These are phyloP conservation scores for Cercospora janseana DNA, from an alignment of 2,329 filamentous ascomycete species.

Conservation along the genomic window DNA sequence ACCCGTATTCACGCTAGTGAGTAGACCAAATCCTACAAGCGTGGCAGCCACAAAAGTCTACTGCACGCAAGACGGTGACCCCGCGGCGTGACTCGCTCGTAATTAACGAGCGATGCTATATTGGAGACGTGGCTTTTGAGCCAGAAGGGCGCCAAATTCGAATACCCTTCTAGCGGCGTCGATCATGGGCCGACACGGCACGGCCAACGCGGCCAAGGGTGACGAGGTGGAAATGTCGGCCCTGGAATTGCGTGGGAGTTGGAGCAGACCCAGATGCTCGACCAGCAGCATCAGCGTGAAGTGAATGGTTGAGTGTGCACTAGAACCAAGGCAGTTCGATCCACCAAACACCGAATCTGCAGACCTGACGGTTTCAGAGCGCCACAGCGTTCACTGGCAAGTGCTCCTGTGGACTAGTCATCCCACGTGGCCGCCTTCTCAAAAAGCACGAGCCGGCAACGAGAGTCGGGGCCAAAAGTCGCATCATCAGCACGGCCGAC, in stretches of 20 bases:
- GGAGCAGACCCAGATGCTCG: slow-evolving; percentile 8
- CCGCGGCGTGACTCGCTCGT: slow-evolving; percentile 5
- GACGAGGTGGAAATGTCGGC: slow-evolving; percentile 3
- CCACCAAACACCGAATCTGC: slow-evolving; percentile 14
- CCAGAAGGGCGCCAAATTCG: slow-evolving; percentile 23
- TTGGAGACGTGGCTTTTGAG: slow-evolving; percentile 15
- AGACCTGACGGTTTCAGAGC: slow-evolving; percentile 18
- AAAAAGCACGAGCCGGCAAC: slow-evolving; percentile 5
- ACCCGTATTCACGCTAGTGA: too few species aligned
- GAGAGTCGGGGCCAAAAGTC: slow-evolving; percentile 8
- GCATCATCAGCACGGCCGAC: background rate
- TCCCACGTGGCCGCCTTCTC: slow-evolving; percentile 16
- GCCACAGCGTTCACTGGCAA: slow-evolving; percentile 16
- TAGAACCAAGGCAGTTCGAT: slow-evolving; percentile 13
- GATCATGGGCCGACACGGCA: slow-evolving; percentile 21
- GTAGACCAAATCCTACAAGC: too few species aligned
- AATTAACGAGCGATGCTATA: slow-evolving; percentile 17
- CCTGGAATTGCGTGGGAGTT: background rate
- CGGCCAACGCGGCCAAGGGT: slow-evolving; percentile 22
- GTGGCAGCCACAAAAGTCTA: too few species aligned
- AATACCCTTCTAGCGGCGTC: slow-evolving; percentile 23
- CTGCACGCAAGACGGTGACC: background rate
- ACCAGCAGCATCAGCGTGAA: background rate
- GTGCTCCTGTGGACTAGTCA: slow-evolving; percentile 12
- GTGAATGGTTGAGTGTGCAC: slow-evolving; percentile 13